These are phyloP conservation scores for Penicillium bovifimosum DNA, from an alignment of 495 filamentous ascomycete genomes.

Conservation along the genomic window DNA sequence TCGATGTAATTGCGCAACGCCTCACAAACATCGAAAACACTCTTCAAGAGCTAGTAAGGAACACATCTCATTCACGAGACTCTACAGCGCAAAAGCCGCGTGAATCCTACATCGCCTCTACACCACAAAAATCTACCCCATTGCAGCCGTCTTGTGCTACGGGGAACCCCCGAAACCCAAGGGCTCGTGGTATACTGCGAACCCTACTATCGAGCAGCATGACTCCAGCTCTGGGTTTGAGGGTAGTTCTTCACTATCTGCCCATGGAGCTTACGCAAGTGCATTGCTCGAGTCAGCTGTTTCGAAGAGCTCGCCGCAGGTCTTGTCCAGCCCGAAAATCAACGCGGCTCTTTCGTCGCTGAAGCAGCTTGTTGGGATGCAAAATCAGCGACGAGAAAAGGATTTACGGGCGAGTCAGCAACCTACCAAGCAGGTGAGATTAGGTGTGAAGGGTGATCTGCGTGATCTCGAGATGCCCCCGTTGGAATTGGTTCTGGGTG, in stretches of 20 bases:
- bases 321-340: constrained; percentile 45
- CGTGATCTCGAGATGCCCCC: constrained; percentile 53
- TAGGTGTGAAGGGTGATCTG: constrained; percentile 33
- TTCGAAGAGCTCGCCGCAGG: constrained; percentile 43
- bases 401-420: constrained; percentile 40
- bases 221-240: constrained; percentile 49
- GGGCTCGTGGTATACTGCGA: constrained; percentile 18
- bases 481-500: constrained; percentile 41
- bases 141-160: constrained; percentile 1
- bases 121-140: constrained; percentile 6
- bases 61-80: constrained; percentile 7
- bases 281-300: constrained; percentile 58
- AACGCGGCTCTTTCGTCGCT: constrained; percentile 52
- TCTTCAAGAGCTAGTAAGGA: constrained; percentile 34
- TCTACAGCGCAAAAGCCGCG: neutral
- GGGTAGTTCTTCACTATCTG: constrained; percentile 53
- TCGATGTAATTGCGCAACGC: constrained; percentile 60
- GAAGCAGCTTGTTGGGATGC: constrained; percentile 52
- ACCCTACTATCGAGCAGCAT: constrained; percentile 32
- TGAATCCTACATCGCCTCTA: constrained; percentile 15
- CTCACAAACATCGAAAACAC: constrained; percentile 53
- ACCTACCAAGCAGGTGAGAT: constrained; percentile 35
- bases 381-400: constrained; percentile 29
- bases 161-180: constrained; percentile 14
- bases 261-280: constrained; percentile 60